phyloP scores from a whole-genome alignment of 179 eudicot species.

The Beta lomatogona region DNA sequence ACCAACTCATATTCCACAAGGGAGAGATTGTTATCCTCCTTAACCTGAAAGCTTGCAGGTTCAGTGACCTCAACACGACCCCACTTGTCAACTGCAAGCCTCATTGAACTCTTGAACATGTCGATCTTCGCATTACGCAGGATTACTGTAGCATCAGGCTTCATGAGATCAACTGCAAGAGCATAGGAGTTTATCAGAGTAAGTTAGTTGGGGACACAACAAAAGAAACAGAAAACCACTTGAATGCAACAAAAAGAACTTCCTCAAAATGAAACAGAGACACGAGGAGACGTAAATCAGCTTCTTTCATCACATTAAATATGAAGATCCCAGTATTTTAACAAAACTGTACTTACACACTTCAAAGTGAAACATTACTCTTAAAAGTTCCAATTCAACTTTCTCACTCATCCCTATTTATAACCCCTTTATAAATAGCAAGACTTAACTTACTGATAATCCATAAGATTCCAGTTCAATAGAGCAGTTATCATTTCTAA shows the following conservation, averaged over 20 bases:
- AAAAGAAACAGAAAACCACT: not conserved
- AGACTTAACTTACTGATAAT: not conserved
- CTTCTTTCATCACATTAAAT: not conserved
- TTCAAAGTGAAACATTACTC: not conserved
- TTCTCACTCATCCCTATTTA: not conserved
- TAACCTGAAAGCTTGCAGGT: slow-evolving; percentile 62
- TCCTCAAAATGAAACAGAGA: not conserved
- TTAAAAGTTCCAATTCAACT: too few species aligned
- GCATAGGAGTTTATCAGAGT: not conserved
- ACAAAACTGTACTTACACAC: not conserved
- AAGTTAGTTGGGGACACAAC: not conserved
- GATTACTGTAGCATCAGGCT: slow-evolving; percentile 64
- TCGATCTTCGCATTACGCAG: slow-evolving; percentile 85
- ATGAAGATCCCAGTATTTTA: not conserved
- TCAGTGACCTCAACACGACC: slow-evolving; percentile 68
- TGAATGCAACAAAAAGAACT: not conserved
- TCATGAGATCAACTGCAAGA: slow-evolving; percentile 63
- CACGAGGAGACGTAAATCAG: not conserved
- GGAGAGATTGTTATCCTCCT: slow-evolving; percentile 82
- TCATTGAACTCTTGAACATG: slow-evolving; percentile 87
- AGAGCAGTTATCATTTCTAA: not conserved
- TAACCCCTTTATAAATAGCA: not conserved
- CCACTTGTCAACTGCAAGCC: slow-evolving; percentile 90
- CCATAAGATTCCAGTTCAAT: not conserved
- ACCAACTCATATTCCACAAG: slow-evolving; percentile 80